A percentile compares a stretch with the other conserved stretches of the same genome.
Conservation (phyloP, 371 early-diverging fungal species). For the Mucor sp. region DNA sequence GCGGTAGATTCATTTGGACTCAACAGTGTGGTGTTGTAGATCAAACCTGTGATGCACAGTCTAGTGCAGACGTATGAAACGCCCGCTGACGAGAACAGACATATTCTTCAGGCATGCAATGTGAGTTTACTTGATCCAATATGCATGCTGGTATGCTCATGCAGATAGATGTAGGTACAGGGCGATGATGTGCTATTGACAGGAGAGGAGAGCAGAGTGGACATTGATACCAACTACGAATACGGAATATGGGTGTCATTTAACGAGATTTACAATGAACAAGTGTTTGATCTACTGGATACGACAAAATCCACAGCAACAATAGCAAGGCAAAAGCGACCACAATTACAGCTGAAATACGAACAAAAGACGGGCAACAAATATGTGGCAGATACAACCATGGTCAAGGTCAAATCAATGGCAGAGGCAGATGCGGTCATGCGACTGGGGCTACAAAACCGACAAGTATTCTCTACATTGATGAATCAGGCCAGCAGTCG, state of each 20-base stretch:
- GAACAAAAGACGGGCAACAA: slow-evolving; percentile 56
- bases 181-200: not conserved
- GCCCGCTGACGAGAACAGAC: slow-evolving; percentile 37
- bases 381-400: slow-evolving; percentile 54
- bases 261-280: slow-evolving; percentile 85
- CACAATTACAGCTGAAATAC: slow-evolving; percentile 58
- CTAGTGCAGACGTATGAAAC: slow-evolving; percentile 35
- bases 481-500: slow-evolving; percentile 65
- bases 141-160: not conserved
- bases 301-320: not conserved
- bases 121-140: not conserved
- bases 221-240: slow-evolving; percentile 55
- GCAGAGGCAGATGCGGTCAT: slow-evolving; percentile 66
- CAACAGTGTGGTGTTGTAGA: slow-evolving; percentile 10
- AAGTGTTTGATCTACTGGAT: slow-evolving; percentile 77
- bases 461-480: slow-evolving; percentile 65
- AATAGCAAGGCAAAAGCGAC: slow-evolving; percentile 37
- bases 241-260: slow-evolving; percentile 77
- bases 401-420: slow-evolving; percentile 56
- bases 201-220: not conserved
- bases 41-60: slow-evolving; percentile 51
- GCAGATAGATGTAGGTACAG: not conserved
- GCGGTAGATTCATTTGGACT: not conserved
- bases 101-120: slow-evolving; percentile 24
- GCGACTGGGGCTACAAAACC: slow-evolving; percentile 59